Conservation (phyloP, 1,284 basidiomycete genomes). For the Puccinia sorghi region DNA sequence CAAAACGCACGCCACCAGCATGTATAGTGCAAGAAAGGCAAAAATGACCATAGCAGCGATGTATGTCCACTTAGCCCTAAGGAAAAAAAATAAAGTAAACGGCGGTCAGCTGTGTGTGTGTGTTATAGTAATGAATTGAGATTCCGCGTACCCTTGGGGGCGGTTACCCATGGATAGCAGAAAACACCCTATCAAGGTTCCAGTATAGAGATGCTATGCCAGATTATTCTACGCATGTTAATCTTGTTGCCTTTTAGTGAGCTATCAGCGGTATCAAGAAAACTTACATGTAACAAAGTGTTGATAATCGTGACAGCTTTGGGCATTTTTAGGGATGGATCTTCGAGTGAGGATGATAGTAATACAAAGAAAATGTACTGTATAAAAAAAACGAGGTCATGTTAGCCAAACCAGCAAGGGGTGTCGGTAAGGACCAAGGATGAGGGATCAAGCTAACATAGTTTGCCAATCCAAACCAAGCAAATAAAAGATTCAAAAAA, state of each 20-base stretch:
- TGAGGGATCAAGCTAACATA: conserved; percentile 62
- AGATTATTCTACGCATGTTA: conserved; percentile 12
- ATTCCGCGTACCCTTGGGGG: conserved; percentile 71
- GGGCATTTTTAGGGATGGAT: conserved; percentile 67
- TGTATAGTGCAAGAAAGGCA: conserved; percentile 76
- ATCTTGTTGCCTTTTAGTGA: background rate
- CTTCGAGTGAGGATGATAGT: conserved; percentile 82
- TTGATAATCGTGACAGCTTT: conserved; percentile 75
- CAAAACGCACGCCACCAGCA: conserved; percentile 70
- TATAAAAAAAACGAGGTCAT: background rate
- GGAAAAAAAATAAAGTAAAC: background rate
- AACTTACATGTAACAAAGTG: conserved; percentile 69
- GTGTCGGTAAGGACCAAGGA: background rate
- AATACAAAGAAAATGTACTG: conserved; percentile 90
- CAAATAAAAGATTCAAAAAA: conserved; percentile 79
- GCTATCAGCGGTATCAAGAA: background rate
- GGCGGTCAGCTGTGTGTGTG: background rate
- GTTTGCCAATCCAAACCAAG: conserved; percentile 78
- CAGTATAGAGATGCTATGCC: conserved; percentile 76
- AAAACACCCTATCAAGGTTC: conserved; percentile 82
- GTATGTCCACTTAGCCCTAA: conserved; percentile 80
- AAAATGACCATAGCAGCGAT: conserved; percentile 74
- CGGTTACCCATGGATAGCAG: conserved; percentile 96
- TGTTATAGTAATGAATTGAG: background rate
- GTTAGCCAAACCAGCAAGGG: conserved; percentile 16